Evolutionary conservation across 768 basidiomycete genomes (phyloP), one percentile per base, ranked within the genome.

Genomic region (Baorangia bicolor): DNA sequence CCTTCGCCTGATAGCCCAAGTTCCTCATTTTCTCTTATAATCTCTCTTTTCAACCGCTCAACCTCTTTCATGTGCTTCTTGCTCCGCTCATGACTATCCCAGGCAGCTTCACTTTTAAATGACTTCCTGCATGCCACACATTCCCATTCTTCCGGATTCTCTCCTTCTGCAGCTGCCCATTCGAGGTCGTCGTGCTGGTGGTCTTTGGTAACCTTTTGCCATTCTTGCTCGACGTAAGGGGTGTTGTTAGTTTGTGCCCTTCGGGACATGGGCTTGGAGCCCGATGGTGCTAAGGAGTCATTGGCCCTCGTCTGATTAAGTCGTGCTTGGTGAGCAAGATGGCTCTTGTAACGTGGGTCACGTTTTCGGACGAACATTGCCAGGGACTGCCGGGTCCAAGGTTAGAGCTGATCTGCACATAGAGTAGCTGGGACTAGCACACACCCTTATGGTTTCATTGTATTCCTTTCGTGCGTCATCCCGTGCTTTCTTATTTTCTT

Each of bases 81-180:
- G 70, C 94, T 97, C 60, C 94, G 79, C 70, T 98, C 97, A 60
- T 98, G 97, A 69, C 94, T 98, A 62, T 87, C 79, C 95, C 95
- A 99, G 5, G 94, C 92, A 0, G 92, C 91, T 63, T 98, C 94
- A 60, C 88, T 94, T 65, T 87, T 77, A 68, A 98, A 98, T 1
- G 81, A 79, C 75, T 97, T 98, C 28, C 82, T 78, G 64, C 97
- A 99, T 9, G 87, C 95, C n/a, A 98, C 87, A 65, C 97, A 99
- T 69, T 96, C 94, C 87, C 89, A 94, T 66, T 90, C 90, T 63
- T 93, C 90, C 5, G 81, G 73, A 55, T 87, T 82, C 28, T 83
- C 83, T 7, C 84, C 85, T 67, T 88, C 89, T 2, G 81, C 88
- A 9, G 78, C 78, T 4, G 84, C 85, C 87, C 88, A 91, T 57